These are phyloP conservation scores for Marasmius tenuissimus DNA, from an alignment of 1,284 basidiomycete species.

Conservation along the genomic window DNA sequence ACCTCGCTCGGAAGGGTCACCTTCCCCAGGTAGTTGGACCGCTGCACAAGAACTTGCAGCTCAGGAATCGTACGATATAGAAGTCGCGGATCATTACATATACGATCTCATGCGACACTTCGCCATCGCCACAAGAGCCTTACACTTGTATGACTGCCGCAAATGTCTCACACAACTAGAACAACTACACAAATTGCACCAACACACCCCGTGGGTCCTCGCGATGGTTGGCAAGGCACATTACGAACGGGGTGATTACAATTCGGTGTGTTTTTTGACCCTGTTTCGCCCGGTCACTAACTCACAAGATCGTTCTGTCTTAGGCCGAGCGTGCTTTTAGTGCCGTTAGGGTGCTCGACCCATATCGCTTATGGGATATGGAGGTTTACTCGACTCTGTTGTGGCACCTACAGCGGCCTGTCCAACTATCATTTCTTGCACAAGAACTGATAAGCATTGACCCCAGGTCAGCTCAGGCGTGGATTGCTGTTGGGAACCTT, in stretches of 20 bases:
- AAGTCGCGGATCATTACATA: slow-evolving; percentile 79
- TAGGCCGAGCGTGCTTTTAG: slow-evolving; percentile 88
- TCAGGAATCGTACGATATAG: slow-evolving; percentile 68
- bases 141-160: slow-evolving; percentile 76
- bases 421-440: slow-evolving; percentile 85
- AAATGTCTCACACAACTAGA: slow-evolving; percentile 76
- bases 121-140: slow-evolving; percentile 71
- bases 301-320: slow-evolving; percentile 23
- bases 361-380: slow-evolving; percentile 87
- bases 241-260: slow-evolving; percentile 85
- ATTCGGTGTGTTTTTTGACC: slow-evolving; percentile 62
- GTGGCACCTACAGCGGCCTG: slow-evolving; percentile 85
- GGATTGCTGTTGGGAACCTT: slow-evolving; percentile 93
- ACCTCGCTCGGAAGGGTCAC: slow-evolving; percentile 60
- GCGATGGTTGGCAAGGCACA: slow-evolving; percentile 82
- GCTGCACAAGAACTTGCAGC: slow-evolving; percentile 62
- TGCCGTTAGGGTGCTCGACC: slow-evolving; percentile 76
- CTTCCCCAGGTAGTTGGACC: slow-evolving; percentile 56
- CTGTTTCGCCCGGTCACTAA: slow-evolving; percentile 14
- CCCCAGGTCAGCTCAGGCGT: slow-evolving; percentile 81
- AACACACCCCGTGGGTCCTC: slow-evolving; percentile 75
- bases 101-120: slow-evolving; percentile 81
- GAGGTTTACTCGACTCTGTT: slow-evolving; percentile 92
- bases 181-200: slow-evolving; percentile 73
- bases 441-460: slow-evolving; percentile 86